phyloP scores from a whole-genome alignment of 208 protist genomes.

The Crithidia acanthocephali region DNA sequence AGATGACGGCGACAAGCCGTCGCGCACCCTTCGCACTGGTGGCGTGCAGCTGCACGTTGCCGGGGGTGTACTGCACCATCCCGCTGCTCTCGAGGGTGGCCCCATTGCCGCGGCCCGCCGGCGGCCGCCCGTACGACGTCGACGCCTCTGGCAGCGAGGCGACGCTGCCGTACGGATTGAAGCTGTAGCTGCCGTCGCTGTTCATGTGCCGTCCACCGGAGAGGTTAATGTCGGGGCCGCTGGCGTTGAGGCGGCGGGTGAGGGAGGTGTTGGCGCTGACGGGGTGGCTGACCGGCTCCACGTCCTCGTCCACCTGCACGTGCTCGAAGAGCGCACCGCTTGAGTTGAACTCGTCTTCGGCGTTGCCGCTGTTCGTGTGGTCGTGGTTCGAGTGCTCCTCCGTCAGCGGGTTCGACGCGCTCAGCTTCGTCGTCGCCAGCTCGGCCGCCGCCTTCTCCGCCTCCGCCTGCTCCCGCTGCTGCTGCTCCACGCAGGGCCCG shows the following conservation, averaged over 20 bases:
- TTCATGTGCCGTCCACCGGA: conserved; percentile 32
- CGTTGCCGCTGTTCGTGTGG: conserved; percentile 7
- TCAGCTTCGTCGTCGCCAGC: not conserved
- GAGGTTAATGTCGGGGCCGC: conserved; percentile 19
- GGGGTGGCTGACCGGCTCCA: conserved; percentile 29
- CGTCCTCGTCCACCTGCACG: conserved; percentile 46
- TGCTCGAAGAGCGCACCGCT: conserved; percentile 44
- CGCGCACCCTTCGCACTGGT: conserved; percentile 26
- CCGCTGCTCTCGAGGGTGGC: conserved; percentile 18
- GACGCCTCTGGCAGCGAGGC: conserved; percentile 46
- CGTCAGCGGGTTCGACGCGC: not conserved
- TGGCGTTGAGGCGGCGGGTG: conserved; percentile 30
- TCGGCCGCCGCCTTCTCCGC: conserved; percentile 19
- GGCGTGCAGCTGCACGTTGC: conserved; percentile 34
- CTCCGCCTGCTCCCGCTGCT: conserved; percentile 31
- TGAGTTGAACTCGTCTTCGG: conserved; percentile 29
- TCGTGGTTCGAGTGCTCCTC: not conserved
- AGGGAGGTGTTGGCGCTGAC: conserved; percentile 33
- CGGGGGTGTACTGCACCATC: conserved; percentile 20
- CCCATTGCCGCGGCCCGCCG: conserved; percentile 13
- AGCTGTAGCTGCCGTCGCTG: conserved; percentile 49
- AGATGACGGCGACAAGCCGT: conserved; percentile 29
- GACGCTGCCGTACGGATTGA: conserved; percentile 48
- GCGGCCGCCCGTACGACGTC: conserved; percentile 19
- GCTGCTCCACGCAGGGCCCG: conserved; percentile 27